phyloP scores from a whole-genome alignment of 371 early-diverging fungal species.

The Mycotypha africana region DNA sequence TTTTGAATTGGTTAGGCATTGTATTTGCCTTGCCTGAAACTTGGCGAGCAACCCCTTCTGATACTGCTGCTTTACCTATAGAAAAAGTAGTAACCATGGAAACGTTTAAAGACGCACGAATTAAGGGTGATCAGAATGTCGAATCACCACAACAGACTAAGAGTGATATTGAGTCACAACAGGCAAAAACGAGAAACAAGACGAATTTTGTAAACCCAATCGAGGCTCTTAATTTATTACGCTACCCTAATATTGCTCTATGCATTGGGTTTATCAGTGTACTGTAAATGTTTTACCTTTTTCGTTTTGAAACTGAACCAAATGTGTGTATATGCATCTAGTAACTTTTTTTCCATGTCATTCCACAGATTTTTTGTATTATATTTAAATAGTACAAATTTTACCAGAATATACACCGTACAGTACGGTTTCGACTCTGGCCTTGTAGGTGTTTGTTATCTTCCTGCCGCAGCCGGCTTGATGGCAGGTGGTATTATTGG shows the following conservation, averaged over 20 bases:
- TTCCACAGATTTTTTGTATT: constrained; percentile 24
- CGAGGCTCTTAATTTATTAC: constrained; percentile 22
- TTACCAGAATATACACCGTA: constrained; percentile 26
- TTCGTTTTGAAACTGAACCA: no score
- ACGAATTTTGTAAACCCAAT: constrained; percentile 24
- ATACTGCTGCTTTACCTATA: no score
- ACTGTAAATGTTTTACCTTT: constrained; percentile 19
- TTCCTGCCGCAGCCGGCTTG: constrained; percentile 26
- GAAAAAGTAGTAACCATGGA: not conserved
- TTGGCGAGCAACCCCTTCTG: constrained; percentile 9
- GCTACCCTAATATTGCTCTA: constrained; percentile 25
- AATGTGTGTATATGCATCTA: no score
- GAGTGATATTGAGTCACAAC: not conserved
- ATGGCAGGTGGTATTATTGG: constrained; percentile 29
- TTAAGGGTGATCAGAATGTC: constrained; percentile 2
- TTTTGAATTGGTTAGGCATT: constrained; percentile 21
- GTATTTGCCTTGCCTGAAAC: constrained; percentile 42
- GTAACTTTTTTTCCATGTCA: not conserved
- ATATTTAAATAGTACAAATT: constrained; percentile 25
- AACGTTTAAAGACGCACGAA: no score
- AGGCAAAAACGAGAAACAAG: constrained; percentile 1
- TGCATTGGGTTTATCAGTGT: constrained; percentile 24
- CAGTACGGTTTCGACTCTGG: constrained; percentile 29
- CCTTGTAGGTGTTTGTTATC: constrained; percentile 30
- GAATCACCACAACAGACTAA: constrained; percentile 3